A percentile compares a stretch with the other conserved stretches of the same genome.
Conservation (phyloP, 164 flowering plant genomes). For the Sedum album region DNA sequence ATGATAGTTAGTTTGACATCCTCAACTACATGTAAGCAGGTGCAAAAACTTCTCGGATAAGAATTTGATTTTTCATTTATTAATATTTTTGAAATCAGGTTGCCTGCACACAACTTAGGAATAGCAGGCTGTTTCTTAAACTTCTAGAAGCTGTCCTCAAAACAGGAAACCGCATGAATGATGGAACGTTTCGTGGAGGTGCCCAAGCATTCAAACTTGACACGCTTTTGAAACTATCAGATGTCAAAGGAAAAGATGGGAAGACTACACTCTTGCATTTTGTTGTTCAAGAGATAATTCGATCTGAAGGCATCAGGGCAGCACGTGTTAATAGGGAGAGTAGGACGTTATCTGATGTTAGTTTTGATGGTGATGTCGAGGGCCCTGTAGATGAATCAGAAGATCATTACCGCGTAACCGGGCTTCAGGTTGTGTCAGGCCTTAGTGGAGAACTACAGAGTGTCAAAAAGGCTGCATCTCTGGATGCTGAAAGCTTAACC, state of each 20-base stretch:
- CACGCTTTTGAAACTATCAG: constrained; percentile 15
- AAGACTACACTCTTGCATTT: constrained; percentile 19
- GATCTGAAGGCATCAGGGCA: constrained; percentile 15
- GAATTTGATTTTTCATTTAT: not conserved
- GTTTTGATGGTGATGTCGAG: constrained; percentile 5
- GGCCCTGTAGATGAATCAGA: constrained; percentile 7
- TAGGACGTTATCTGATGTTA: constrained; percentile 3
- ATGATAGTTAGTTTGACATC: constrained; percentile 7
- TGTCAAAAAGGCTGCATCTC: constrained; percentile 11
- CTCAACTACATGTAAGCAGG: not conserved
- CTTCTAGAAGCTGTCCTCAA: constrained; percentile 22
- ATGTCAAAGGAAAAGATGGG: constrained; percentile 17
- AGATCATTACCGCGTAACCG: not conserved
- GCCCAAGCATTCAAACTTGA: constrained; percentile 20
- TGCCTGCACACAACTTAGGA: constrained; percentile 14
- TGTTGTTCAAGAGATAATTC: constrained; percentile 17
- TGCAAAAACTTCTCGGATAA: not conserved
- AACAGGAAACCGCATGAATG: constrained; percentile 21
- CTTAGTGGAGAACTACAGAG: constrained; percentile 8
- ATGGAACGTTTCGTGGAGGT: constrained; percentile 16
- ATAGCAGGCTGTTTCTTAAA: constrained; percentile 15
- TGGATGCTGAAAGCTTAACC: constrained; percentile 9
- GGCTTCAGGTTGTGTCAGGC: constrained; percentile 11
- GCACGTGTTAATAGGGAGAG: constrained; percentile 1
- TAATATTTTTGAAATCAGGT: constrained; percentile 1